Conservation (phyloP, 345 rosid genomes). For the Ceriops tagal region DNA sequence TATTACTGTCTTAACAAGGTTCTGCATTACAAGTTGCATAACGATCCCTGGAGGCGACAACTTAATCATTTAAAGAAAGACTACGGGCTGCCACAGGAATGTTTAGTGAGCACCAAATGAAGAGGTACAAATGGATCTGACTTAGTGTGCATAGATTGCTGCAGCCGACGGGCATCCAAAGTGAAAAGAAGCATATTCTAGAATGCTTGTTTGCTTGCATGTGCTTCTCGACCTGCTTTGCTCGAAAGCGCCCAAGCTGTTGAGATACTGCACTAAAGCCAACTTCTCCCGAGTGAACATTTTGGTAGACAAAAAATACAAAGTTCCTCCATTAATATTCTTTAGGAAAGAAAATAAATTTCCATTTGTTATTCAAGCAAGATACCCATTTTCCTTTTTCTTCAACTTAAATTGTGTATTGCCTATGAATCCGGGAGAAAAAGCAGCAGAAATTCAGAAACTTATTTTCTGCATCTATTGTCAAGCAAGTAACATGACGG, state of each 20-base stretch:
- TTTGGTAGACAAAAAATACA: too few species aligned
- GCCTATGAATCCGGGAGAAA: background rate
- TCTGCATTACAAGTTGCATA: slow-evolving; percentile 79
- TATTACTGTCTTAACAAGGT: slow-evolving; percentile 26
- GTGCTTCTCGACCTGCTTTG: background rate
- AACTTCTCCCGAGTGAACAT: background rate
- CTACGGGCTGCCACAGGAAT: slow-evolving; percentile 68
- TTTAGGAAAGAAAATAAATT: background rate
- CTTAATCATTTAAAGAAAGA: slow-evolving; percentile 41
- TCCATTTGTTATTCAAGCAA: background rate
- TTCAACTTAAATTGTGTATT: background rate
- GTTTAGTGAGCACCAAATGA: slow-evolving; percentile 33
- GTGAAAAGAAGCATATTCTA: background rate
- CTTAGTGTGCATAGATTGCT: background rate
- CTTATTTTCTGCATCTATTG: background rate
- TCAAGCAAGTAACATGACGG: background rate
- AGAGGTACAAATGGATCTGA: too few species aligned
- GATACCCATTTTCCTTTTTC: background rate
- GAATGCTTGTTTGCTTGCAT: background rate
- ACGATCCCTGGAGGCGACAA: slow-evolving; percentile 80
- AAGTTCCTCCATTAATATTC: too few species aligned
- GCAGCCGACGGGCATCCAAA: background rate
- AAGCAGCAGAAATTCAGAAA: background rate
- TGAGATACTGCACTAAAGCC: background rate
- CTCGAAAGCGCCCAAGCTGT: background rate